phyloP scores from a whole-genome alignment of 192 early-diverging fungal genomes.

The Coemansia sp. region DNA sequence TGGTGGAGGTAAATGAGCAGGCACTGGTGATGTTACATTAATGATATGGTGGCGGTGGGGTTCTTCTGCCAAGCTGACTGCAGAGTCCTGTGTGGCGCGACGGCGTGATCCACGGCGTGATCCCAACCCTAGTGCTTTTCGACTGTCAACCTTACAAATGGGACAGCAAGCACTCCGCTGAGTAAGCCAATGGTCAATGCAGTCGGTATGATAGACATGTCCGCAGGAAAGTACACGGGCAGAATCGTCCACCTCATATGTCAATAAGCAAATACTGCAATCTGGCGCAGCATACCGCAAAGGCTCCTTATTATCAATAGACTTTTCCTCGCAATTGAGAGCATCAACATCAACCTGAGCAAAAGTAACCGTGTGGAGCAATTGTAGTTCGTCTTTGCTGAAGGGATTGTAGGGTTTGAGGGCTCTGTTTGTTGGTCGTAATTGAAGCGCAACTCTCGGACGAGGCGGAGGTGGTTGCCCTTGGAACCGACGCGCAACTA shows the following conservation, averaged over 20 bases:
- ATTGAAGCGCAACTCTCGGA: constrained; percentile 13
- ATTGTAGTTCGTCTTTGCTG: constrained; percentile 32
- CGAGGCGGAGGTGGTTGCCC: constrained; percentile 3
- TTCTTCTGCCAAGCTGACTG: background rate
- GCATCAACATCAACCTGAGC: constrained; percentile 16
- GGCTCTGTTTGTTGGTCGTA: constrained; percentile 22
- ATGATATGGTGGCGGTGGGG: constrained; percentile 13
- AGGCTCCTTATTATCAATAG: background rate
- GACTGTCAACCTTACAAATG: constrained; percentile 40
- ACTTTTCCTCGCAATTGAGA: constrained; percentile 16
- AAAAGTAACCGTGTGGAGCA: constrained; percentile 25
- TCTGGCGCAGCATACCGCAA: constrained; percentile 47
- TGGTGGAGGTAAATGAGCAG: background rate
- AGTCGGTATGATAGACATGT: constrained; percentile 63
- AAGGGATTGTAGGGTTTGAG: constrained; percentile 48
- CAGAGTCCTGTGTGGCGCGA: constrained; percentile 8
- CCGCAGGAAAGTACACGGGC: constrained; percentile 61
- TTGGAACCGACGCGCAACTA: constrained; percentile 25
- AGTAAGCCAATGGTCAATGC: constrained; percentile 60
- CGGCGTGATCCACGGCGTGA: constrained; percentile 1
- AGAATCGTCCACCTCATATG: constrained; percentile 57
- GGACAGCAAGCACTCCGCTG: constrained; percentile 40
- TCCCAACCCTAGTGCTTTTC: constrained; percentile 28
- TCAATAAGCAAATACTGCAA: constrained; percentile 65
- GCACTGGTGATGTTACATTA: constrained; percentile 16